Conservation (phyloP, 2,329 filamentous ascomycete species). For the Pseudohalonectria lignicola region DNA sequence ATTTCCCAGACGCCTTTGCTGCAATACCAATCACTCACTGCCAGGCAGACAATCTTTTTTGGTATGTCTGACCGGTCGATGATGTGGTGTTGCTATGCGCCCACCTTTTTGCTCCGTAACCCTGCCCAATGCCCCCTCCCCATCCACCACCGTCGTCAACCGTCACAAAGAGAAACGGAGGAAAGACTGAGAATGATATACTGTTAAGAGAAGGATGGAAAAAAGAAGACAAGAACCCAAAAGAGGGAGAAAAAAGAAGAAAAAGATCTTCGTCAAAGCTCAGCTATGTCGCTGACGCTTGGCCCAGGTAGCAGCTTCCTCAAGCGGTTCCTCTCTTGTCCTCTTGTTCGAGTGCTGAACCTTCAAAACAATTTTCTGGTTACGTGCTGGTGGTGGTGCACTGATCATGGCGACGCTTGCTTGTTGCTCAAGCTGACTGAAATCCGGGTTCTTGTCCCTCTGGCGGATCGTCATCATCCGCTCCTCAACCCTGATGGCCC, state of each 20-base stretch:
- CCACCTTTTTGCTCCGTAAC: no score
- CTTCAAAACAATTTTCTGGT: constrained; percentile 9
- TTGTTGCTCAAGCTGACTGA: neutral
- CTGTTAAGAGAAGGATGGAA: no score
- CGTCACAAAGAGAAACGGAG: no score
- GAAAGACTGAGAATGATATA: no score
- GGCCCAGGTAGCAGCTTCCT: neutral
- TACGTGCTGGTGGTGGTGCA: constrained; percentile 6
- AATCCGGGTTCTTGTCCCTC: neutral
- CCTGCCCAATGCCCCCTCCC: neutral
- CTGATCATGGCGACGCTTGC: constrained; percentile 9
- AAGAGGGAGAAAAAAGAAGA: neutral
- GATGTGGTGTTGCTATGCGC: no score
- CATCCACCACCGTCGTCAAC: neutral
- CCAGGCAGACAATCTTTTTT: no score
- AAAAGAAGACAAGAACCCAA: neutral
- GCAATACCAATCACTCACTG: no score
- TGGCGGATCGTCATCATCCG: constrained; percentile 18
- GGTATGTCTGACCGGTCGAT: no score
- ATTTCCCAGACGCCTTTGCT: no score
- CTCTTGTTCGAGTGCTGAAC: constrained; percentile 9
- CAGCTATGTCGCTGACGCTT: neutral
- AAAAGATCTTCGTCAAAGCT: neutral
- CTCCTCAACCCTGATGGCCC: constrained; percentile 32
- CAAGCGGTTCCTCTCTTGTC: constrained; percentile 1